phyloP scores from a whole-genome alignment of 495 filamentous ascomycete species.

The Lophiostoma macrostomum region DNA sequence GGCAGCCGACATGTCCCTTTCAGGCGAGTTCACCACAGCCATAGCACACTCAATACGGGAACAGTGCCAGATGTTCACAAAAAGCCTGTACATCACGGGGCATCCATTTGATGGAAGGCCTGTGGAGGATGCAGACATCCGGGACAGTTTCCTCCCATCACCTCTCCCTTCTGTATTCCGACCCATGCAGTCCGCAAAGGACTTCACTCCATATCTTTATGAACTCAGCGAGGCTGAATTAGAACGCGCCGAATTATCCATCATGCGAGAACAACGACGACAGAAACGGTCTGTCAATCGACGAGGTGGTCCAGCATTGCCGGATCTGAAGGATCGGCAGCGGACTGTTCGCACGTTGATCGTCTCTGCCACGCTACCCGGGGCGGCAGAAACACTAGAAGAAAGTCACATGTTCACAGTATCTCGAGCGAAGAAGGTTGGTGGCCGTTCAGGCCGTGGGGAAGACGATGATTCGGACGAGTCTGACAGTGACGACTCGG shows the following conservation, averaged over 20 bases:
- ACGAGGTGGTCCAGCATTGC: slow-evolving; percentile 87
- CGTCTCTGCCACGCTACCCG: slow-evolving; percentile 86
- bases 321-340: slow-evolving; percentile 92
- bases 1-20: slow-evolving; percentile 85
- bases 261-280: slow-evolving; percentile 85
- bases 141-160: slow-evolving; percentile 78
- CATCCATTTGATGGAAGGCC: slow-evolving; percentile 94
- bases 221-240: slow-evolving; percentile 86
- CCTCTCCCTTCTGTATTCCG: slow-evolving; percentile 80
- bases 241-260: slow-evolving; percentile 85
- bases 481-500: slow-evolving; percentile 52
- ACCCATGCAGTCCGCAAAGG: slow-evolving; percentile 84
- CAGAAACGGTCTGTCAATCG: slow-evolving; percentile 95
- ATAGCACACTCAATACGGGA: slow-evolving; percentile 97
- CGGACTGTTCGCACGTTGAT: slow-evolving; percentile 86
- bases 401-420: slow-evolving; percentile 83
- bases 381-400: slow-evolving; percentile 74
- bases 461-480: slow-evolving; percentile 74
- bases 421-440: slow-evolving; percentile 55
- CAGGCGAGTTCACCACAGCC: slow-evolving; percentile 93
- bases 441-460: slow-evolving; percentile 48
- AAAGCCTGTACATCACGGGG: slow-evolving; percentile 85
- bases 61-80: slow-evolving; percentile 89
- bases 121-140: slow-evolving; percentile 85
- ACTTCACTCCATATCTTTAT: slow-evolving; percentile 88